Evolutionary conservation across 2,329 filamentous ascomycete genomes (phyloP).

Genomic region (Phoma herbarum): DNA sequence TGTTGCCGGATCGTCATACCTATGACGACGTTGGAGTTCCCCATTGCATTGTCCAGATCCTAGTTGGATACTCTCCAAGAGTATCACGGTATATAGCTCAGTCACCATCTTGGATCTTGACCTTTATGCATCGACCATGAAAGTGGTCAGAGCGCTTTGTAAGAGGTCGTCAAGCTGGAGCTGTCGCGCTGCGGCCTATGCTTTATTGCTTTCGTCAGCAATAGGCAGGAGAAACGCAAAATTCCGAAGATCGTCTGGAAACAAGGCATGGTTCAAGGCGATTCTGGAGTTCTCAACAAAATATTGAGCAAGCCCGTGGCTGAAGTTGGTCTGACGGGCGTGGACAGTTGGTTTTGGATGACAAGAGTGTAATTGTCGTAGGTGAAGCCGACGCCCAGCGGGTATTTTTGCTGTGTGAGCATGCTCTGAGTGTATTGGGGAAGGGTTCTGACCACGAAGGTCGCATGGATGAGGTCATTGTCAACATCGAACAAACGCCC

Average conservation of each 20-base stretch:
- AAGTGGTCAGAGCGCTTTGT: neutral
- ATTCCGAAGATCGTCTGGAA: neutral
- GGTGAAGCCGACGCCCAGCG: neutral
- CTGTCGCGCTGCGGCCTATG: neutral
- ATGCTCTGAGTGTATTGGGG: neutral
- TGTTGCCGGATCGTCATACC: slow-evolving; percentile 4
- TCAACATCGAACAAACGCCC: neutral
- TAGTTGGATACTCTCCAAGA: slow-evolving; percentile 1
- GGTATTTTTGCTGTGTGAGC: neutral
- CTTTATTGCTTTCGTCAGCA: neutral
- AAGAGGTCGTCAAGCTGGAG: neutral
- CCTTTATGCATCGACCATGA: neutral
- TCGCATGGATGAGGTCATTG: neutral
- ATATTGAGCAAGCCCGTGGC: neutral
- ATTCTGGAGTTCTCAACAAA: neutral
- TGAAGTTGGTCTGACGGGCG: neutral
- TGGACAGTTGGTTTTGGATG: neutral
- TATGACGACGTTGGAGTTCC: neutral
- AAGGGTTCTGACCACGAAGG: neutral
- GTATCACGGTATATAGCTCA: neutral
- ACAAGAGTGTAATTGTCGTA: neutral
- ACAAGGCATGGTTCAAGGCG: neutral
- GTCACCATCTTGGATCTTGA: neutral
- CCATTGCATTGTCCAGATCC: neutral
- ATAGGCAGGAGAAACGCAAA: neutral